A percentile compares a stretch with the other conserved stretches of the same genome.
These are phyloP conservation scores for Apiospora rasikravindrae DNA, from an alignment of 2,329 filamentous ascomycete species.

Conservation along the genomic window DNA sequence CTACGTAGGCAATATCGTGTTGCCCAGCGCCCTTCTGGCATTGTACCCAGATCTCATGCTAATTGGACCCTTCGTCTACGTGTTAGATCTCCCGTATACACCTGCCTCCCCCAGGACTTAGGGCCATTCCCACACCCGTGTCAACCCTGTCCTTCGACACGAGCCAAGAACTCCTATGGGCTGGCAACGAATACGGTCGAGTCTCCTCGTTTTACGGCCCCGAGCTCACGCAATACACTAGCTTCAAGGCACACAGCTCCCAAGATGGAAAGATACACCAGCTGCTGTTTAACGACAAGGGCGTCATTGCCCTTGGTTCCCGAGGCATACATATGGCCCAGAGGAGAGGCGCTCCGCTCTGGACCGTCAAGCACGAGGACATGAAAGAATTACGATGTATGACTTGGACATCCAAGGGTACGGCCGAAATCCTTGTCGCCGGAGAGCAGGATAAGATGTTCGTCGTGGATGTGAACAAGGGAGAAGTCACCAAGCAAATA, in stretches of 20 bases:
- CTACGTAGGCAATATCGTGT: not conserved
- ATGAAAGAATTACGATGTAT: conserved; percentile 93
- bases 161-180: conserved; percentile 88
- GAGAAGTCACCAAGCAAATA: conserved; percentile 73
- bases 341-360: conserved; percentile 81
- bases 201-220: conserved; percentile 87
- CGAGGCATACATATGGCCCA: conserved; percentile 88
- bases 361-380: conserved; percentile 80
- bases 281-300: conserved; percentile 88
- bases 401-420: conserved; percentile 89
- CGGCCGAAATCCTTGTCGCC: conserved; percentile 82
- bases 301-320: conserved; percentile 83
- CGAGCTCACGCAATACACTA: conserved; percentile 88
- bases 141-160: conserved; percentile 89
- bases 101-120: conserved; percentile 77
- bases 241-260: conserved; percentile 78
- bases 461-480: conserved; percentile 72
- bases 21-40: not conserved
- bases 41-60: not conserved
- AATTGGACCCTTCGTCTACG: conserved; percentile 20
- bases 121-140: conserved; percentile 72
- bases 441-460: conserved; percentile 89
- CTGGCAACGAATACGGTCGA: conserved; percentile 85
- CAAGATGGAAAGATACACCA: conserved; percentile 83
- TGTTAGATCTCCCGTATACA: conserved; percentile 77